phyloP scores from a whole-genome alignment of 768 basidiomycete genomes.

The Calocybe cyanea region DNA sequence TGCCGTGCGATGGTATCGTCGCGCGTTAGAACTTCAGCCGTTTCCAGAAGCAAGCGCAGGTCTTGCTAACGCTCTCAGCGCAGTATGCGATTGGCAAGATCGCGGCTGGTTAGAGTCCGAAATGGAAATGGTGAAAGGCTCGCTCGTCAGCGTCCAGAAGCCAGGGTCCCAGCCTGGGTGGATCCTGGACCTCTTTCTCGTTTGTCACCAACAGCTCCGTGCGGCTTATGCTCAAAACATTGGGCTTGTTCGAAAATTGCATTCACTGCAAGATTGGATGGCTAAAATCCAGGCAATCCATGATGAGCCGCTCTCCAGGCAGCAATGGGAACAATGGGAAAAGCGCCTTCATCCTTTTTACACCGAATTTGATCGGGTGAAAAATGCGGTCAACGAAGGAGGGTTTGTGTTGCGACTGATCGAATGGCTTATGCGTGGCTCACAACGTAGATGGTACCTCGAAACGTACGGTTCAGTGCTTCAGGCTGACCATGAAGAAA shows the following conservation, averaged over 20 bases:
- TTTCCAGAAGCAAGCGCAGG: neutral
- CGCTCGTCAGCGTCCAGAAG: neutral
- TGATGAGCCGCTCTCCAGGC: neutral
- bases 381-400: neutral
- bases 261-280: neutral
- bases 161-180: neutral
- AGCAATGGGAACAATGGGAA: neutral
- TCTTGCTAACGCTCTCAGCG: neutral
- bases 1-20: neutral
- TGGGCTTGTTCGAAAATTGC: neutral
- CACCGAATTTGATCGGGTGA: neutral
- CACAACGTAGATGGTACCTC: slow-evolving; percentile 1
- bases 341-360: neutral
- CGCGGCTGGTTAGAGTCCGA: neutral
- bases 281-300: neutral
- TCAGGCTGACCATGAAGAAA: neutral
- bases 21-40: neutral
- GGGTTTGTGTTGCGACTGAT: neutral
- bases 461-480: neutral
- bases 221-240: neutral
- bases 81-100: slow-evolving; percentile 1
- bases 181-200: neutral
- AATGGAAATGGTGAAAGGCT: neutral
- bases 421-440: neutral
- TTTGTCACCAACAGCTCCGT: neutral